Base-by-base conservation (phyloP, 176 grass and related monocot genomes). In the Oryza longistaminata region DNA sequence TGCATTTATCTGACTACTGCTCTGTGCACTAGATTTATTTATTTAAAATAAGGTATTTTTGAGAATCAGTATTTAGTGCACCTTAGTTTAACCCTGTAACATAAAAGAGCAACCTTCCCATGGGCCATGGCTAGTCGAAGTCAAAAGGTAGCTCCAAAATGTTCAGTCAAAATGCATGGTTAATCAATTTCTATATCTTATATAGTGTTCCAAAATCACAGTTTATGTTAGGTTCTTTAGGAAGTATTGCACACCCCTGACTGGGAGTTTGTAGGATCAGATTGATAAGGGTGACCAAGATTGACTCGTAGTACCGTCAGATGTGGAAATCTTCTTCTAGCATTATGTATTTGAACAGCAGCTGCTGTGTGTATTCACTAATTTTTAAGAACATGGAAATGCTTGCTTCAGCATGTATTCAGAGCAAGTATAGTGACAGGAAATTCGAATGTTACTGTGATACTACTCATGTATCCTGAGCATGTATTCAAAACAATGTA, bases 341-440 rank as follows among this genome's bases (percentile, higher is more conserved):
- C 39, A 72, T 49, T 88, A 48, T 88, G 53, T 11, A 82, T 62
- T 76, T 64, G 66, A 78, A 50, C 52, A 39, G 21, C 39, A 83
- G 21, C 14, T 50, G 26, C 2, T n/a, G 3, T 69, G 6, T 61
- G 64, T 77, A n/a, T 64, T 69, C 50, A 64, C 49, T 82, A 75
- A 37, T 68, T 21, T 55, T 65, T 29, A 22, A 61, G 13, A 46
- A n/a, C 13, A 21, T 80, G 86, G 29, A 65, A 70, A 67, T 6
- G 31, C 6, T 70, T 80, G 42, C 40, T 48, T 10, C 11, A 21
- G 13, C 13, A 58, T 75, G 77, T 74, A n/a, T 35, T 52, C 21
- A 64, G 39, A 74, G 33, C 4, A 68, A 17, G 29, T 73, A 19
- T 26, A 29, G 26, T 60, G 37, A 10, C 64, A 50, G 31, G 37